These are phyloP conservation scores for Penicillium nucicola DNA, from an alignment of 495 filamentous ascomycete species.

Conservation along the genomic window DNA sequence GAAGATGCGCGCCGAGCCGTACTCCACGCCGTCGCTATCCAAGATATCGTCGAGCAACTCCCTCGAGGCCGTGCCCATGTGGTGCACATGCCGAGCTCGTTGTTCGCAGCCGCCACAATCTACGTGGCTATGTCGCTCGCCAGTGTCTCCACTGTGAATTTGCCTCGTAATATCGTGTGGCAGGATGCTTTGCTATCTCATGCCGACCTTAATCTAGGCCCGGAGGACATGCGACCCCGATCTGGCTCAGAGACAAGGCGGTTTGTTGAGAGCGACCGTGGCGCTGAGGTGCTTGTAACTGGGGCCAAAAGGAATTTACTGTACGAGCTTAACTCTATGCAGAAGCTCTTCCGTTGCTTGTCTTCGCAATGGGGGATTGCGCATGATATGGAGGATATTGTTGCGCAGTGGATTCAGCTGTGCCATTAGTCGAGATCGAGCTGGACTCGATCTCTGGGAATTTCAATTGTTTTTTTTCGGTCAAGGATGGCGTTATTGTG, in stretches of 20 bases:
- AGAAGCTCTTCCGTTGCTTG: slow-evolving; percentile 48
- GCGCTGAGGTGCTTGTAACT: slow-evolving; percentile 7
- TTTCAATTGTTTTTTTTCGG: neutral
- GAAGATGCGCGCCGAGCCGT: slow-evolving; percentile 43
- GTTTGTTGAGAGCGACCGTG: slow-evolving; percentile 30
- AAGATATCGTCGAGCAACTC: slow-evolving; percentile 48
- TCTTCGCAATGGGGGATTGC: slow-evolving; percentile 49
- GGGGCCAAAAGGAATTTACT: slow-evolving; percentile 37
- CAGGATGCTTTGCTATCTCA: slow-evolving; percentile 37
- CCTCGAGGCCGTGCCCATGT: slow-evolving; percentile 46
- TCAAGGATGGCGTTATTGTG: neutral
- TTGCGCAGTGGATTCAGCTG: slow-evolving; percentile 44
- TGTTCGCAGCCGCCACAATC: slow-evolving; percentile 44
- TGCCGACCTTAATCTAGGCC: slow-evolving; percentile 32
- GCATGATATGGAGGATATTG: slow-evolving; percentile 47
- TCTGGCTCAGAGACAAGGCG: slow-evolving; percentile 35
- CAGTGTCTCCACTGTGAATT: slow-evolving; percentile 32
- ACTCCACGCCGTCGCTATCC: slow-evolving; percentile 46
- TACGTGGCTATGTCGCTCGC: slow-evolving; percentile 42
- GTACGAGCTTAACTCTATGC: slow-evolving; percentile 50
- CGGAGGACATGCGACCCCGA: slow-evolving; percentile 18
- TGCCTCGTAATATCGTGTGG: slow-evolving; percentile 43
- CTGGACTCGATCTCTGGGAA: slow-evolving; percentile 5
- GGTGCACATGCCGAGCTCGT: slow-evolving; percentile 44
- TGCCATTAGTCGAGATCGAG: slow-evolving; percentile 31